Percentiles rank a stretch among this genome's conserved stretches.
Evolutionary conservation across 192 early-diverging fungal species (phyloP).

Genomic region (Rhizoclosmatium sp.): DNA sequence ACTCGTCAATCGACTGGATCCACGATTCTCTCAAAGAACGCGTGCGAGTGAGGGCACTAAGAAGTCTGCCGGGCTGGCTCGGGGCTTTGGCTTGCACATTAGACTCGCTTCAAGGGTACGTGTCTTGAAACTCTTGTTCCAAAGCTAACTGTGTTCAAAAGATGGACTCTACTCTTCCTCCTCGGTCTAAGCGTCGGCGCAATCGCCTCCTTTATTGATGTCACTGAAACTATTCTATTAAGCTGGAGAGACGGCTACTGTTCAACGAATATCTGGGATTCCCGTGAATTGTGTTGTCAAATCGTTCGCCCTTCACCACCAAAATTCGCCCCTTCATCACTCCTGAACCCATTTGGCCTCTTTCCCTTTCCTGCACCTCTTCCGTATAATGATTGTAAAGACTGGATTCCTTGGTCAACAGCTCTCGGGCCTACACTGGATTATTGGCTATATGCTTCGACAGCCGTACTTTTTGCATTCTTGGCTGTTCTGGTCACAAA

Average conservation of each 20-base stretch:
- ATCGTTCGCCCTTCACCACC: background rate
- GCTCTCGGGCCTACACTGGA: background rate
- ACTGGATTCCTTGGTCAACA: slow-evolving; percentile 12
- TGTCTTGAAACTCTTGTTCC: background rate
- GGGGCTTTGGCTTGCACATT: background rate
- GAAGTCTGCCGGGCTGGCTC: background rate
- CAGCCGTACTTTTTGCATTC: slow-evolving; percentile 1
- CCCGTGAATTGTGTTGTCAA: background rate
- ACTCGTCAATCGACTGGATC: slow-evolving; percentile 80
- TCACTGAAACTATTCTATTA: slow-evolving; percentile 3
- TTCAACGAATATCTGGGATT: background rate
- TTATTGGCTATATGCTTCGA: background rate
- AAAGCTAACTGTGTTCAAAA: background rate
- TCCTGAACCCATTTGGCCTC: background rate
- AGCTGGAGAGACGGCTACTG: slow-evolving; percentile 38
- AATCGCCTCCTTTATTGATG: slow-evolving; percentile 13
- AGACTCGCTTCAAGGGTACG: slow-evolving; percentile 6
- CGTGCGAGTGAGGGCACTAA: slow-evolving; percentile 56
- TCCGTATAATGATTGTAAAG: background rate
- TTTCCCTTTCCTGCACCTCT: background rate
- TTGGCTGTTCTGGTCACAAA: background rate
- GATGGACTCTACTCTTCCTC: background rate
- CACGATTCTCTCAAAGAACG: slow-evolving; percentile 88
- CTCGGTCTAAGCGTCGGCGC: slow-evolving; percentile 21
- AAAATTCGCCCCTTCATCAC: background rate